Base-by-base conservation (phyloP, 805 yeast species). In the Danielozyma ontarioensis region DNA sequence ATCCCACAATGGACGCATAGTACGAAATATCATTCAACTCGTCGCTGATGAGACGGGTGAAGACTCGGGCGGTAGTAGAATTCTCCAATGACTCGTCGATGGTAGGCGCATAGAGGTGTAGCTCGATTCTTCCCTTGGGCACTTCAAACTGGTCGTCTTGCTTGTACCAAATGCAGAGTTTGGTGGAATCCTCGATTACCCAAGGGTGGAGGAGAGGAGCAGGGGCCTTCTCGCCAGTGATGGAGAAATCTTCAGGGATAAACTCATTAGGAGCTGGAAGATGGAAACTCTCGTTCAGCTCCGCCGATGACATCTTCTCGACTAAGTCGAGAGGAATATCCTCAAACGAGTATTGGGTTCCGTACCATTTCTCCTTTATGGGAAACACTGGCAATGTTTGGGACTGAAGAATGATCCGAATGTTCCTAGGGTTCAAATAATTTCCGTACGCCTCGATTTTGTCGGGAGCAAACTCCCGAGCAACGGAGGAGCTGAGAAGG, bases 91-190 rank as follows among this genome's bases (percentile, higher is more conserved):
- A 74, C 1, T 73, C 59, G 31, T 72, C 72, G 0, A 83, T 67
- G 10, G 72, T 65, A 1, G 95, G 94, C 27, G 78, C 60, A 40
- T 78, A 80, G 42, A 90, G 68, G 26, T 74, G 66, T 33, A 86
- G 53, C 25, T 75, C 74, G 19, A 88, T 74, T 31, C 75, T 68
- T 1, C 93, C 93, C 60, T 89, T 84, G 31, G 97, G 98, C 13
- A 85, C 83, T 67, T 83, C 77, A 52, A 90, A 84, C 32, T 80
- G 77, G 45, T 90, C 96, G 61, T 90, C 96, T 46, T 82, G 82
- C 55, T 90, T 90, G 56, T 68, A 85, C 97, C 97, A 90, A 24
- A 85, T 62, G 45, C 78, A 80, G 25, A 69, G 57, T 30, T 67
- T 67, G 11, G 70, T 58, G 29, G 70, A 67, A 29, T 72, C 67